phyloP scores from a whole-genome alignment of 805 yeast genomes.

The Candida xiaguanensis region DNA sequence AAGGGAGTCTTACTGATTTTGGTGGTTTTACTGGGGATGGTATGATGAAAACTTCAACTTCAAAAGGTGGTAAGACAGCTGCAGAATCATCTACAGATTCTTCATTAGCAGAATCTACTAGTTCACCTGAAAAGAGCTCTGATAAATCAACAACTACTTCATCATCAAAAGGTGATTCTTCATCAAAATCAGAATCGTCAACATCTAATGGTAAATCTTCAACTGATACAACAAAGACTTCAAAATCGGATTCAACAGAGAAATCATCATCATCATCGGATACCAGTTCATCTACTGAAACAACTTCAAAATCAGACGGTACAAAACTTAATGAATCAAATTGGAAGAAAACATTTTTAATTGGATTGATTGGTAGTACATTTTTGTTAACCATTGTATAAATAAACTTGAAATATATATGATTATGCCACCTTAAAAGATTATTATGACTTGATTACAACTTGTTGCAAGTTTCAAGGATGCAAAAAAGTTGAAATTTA shows the following conservation, averaged over 20 bases:
- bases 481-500: no score
- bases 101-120: background rate
- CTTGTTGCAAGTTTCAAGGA: no score
- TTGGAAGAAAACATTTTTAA: slow-evolving; percentile 2
- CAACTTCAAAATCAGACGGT: background rate
- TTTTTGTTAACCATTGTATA: background rate
- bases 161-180: background rate
- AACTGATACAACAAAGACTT: background rate
- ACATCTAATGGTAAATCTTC: background rate
- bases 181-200: background rate
- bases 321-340: background rate
- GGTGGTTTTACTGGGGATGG: background rate
- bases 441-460: no score
- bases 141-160: background rate
- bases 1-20: background rate
- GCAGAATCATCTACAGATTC: background rate
- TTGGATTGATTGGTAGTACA: slow-evolving; percentile 4
- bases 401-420: background rate
- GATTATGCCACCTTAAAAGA: background rate
- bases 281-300: background rate
- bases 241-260: background rate
- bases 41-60: background rate
- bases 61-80: no score
- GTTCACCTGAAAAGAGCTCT: background rate
- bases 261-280: background rate